Conservation (phyloP, 1,284 basidiomycete genomes). For the Puccinia brachypodii region DNA sequence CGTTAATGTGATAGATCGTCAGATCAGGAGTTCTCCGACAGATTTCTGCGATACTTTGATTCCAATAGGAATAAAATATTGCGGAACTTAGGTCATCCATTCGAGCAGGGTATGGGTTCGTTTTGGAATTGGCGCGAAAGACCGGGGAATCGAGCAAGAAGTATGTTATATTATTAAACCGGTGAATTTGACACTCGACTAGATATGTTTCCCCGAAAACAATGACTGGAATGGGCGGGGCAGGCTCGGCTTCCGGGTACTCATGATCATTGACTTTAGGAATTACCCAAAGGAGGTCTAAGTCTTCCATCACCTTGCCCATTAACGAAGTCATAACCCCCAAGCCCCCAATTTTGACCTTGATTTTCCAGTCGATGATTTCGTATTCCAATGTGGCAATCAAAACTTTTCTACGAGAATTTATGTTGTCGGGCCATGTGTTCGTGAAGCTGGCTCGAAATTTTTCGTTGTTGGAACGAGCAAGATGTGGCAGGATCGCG, state of each 20-base stretch:
- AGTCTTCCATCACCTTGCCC: constrained; percentile 94
- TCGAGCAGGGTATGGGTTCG: constrained; percentile 87
- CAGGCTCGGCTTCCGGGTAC: constrained; percentile 38
- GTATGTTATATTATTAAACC: constrained; percentile 87
- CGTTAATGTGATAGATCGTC: constrained; percentile 79
- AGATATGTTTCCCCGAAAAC: constrained; percentile 91
- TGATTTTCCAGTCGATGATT: constrained; percentile 91
- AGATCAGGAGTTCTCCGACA: constrained; percentile 78
- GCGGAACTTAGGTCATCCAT: constrained; percentile 94
- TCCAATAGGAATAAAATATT: constrained; percentile 96
- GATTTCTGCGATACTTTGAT: constrained; percentile 89
- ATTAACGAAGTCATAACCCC: constrained; percentile 94
- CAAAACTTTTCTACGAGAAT: constrained; percentile 81
- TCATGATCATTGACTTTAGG: constrained; percentile 70
- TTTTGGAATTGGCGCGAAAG: constrained; percentile 88
- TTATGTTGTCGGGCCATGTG: constrained; percentile 86
- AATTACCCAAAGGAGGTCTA: constrained; percentile 85
- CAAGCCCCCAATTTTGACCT: constrained; percentile 92
- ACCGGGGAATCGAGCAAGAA: constrained; percentile 88
- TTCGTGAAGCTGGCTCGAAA: constrained; percentile 59
- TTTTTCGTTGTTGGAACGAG: neutral
- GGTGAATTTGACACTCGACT: constrained; percentile 87
- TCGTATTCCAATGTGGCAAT: constrained; percentile 91
- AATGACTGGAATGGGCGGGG: constrained; percentile 79
- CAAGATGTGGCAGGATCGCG: neutral